These are phyloP conservation scores for Castanea sativa DNA, from an alignment of 306 rosid genomes.

Conservation along the genomic window DNA sequence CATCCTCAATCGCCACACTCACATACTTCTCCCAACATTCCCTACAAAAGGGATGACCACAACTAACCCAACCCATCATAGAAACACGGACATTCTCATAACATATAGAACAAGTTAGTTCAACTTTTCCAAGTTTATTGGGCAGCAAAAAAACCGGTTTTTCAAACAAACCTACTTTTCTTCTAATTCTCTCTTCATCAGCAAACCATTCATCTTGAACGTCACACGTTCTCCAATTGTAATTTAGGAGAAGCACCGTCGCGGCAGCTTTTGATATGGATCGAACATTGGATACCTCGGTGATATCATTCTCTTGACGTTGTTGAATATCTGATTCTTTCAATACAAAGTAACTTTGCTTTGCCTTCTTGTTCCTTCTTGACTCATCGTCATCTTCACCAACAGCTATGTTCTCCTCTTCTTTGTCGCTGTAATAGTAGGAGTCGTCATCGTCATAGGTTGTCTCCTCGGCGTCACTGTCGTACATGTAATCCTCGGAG, in stretches of 20 bases:
- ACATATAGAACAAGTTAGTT: background rate
- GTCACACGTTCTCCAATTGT: background rate
- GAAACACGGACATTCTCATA: background rate
- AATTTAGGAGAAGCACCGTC: background rate
- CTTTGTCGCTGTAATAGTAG: too few relatives aligned
- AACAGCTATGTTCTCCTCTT: too few relatives aligned
- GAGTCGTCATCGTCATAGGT: too few relatives aligned
- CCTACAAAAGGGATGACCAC: conserved; percentile 18
- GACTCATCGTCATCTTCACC: background rate
- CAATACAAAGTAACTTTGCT: background rate
- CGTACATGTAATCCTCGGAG: too few relatives aligned
- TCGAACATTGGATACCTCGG: background rate
- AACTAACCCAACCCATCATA: background rate
- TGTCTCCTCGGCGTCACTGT: too few relatives aligned
- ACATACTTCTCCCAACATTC: conserved; percentile 11
- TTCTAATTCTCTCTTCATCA: conserved; percentile 6
- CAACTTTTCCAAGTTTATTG: background rate
- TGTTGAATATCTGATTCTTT: background rate
- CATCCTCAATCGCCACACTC: background rate
- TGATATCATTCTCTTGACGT: background rate
- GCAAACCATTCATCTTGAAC: conserved; percentile 10
- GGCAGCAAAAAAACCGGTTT: background rate
- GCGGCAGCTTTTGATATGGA: background rate
- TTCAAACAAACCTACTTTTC: background rate
- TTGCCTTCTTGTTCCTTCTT: background rate